Percentiles rank a stretch among this genome's conserved stretches.
Conservation (phyloP, 2,329 filamentous ascomycete species). For the Plenodomus tracheiphilus region DNA sequence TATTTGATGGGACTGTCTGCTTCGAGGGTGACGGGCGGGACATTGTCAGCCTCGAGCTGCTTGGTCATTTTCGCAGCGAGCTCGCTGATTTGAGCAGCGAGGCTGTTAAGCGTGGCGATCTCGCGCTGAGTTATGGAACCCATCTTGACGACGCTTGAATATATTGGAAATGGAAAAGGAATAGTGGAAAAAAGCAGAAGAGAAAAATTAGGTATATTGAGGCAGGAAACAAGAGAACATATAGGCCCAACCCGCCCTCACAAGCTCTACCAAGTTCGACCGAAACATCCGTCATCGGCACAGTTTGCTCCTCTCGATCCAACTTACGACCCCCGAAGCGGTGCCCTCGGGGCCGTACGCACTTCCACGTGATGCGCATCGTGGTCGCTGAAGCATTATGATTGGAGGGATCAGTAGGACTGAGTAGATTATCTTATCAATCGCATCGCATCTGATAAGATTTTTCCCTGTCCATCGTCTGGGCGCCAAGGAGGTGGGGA, state of each 20-base stretch:
- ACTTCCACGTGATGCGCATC: not conserved
- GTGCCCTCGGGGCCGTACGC: not conserved
- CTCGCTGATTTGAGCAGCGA: conserved; percentile 53
- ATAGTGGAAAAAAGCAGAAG: not conserved
- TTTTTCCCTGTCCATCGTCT: not conserved
- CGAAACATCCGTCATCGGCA: conserved; percentile 1
- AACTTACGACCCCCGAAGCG: not conserved
- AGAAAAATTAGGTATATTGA: too few species aligned
- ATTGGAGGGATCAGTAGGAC: not conserved
- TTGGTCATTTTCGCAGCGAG: conserved; percentile 49
- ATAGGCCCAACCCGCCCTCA: not conserved
- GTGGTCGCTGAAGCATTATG: not conserved
- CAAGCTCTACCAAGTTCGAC: not conserved
- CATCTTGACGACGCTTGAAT: conserved; percentile 10
- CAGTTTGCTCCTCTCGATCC: not conserved
- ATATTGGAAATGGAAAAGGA: not conserved
- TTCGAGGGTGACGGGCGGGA: conserved; percentile 49
- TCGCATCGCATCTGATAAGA: not conserved
- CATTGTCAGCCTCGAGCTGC: conserved; percentile 49
- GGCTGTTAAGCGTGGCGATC: conserved; percentile 45
- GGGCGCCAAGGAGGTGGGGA: not conserved
- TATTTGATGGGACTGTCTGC: conserved; percentile 51
- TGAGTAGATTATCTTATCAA: not conserved
- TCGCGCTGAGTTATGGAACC: conserved; percentile 19
- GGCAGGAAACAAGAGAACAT: not conserved